These are phyloP conservation scores for Cytospora chrysosperma DNA, from an alignment of 2,329 filamentous ascomycete genomes.

Conservation along the genomic window DNA sequence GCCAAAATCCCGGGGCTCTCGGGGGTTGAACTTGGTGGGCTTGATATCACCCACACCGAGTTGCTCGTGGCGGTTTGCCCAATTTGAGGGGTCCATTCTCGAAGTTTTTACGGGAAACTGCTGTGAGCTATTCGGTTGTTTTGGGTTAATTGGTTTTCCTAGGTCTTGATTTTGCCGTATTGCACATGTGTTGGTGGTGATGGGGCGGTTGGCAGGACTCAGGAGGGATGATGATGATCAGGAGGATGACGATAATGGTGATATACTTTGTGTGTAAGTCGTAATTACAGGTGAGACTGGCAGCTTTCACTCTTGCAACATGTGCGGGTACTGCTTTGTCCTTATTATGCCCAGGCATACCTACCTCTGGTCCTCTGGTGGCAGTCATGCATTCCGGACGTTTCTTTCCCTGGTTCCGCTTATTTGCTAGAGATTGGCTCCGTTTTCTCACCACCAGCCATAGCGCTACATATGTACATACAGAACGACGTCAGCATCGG, in stretches of 20 bases:
- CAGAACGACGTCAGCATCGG: conserved; percentile 5
- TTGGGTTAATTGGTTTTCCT: too few species aligned
- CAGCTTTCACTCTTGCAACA: background rate
- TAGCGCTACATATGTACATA: background rate
- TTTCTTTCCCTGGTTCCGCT: background rate
- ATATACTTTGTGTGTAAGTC: background rate
- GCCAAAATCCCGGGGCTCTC: background rate
- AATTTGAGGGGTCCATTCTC: conserved; percentile 7
- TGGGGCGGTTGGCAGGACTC: background rate
- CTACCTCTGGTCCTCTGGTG: too few species aligned
- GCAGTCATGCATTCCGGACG: background rate
- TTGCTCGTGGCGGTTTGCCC: conserved; percentile 1
- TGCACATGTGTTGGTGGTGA: background rate
- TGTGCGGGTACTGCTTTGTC: background rate
- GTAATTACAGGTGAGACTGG: background rate
- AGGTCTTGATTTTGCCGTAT: too few species aligned
- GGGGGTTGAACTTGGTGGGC: background rate
- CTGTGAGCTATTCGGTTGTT: too few species aligned
- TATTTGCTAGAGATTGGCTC: background rate
- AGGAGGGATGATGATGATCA: too few species aligned
- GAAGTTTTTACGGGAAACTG: background rate
- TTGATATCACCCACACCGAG: background rate
- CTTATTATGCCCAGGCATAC: background rate
- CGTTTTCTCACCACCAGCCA: background rate
- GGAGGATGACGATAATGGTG: too few species aligned